Base-by-base conservation (phyloP, 306 rosid species). In the Quercus mongolica region DNA sequence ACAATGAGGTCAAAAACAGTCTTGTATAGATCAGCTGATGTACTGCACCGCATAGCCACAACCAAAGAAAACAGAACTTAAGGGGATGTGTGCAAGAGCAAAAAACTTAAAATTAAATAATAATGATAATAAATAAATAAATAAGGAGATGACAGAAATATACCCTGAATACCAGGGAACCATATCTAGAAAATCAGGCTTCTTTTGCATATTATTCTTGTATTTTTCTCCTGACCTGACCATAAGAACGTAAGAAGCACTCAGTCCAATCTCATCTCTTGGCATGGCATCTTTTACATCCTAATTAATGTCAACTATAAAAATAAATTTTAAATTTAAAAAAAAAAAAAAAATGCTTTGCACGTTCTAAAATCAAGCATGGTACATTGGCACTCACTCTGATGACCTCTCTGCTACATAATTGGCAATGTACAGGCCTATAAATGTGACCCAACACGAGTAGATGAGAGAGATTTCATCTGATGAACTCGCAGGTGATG, bases 161-260 rank as follows among this genome's bases (percentile, higher is more conserved):
- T 91, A 91, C 99, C 99, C 97, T 25, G 99, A 95, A 88, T 95
- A 95, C 99, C 99, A 93, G 74, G 96, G 99, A 89, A 93, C 99
- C 98, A 95, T 95, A 73, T 95, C 98, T 76, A 90, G 74, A 85
- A 93, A 95, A 62, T 87, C 88, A 74, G 99, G 98, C 82, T 84
- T 93, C 96, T 85, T 70, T 81, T 89, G 94, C 91, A 87, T 90
- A 84, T 84, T 88, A 90, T 95, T 86, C 82, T 88, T 89, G 78
- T 69, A 85, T 85, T 92, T 96, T 87, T 90, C 86, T 46, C 86
- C 85, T 71, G 97, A 90, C 69, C 99, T 95, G 81, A 64, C 61
- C 33, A 87, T 72, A 78, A 35, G 85, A 71, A 69, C 76, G 80
- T 10, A 21, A 58, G 33, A 75, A 72, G 69, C 7, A 1, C 41